Evolutionary conservation across 208 protist genomes (phyloP), one percentile per base, ranked within the genome.

Genomic region (Leptomonas pyrrhocoris): DNA sequence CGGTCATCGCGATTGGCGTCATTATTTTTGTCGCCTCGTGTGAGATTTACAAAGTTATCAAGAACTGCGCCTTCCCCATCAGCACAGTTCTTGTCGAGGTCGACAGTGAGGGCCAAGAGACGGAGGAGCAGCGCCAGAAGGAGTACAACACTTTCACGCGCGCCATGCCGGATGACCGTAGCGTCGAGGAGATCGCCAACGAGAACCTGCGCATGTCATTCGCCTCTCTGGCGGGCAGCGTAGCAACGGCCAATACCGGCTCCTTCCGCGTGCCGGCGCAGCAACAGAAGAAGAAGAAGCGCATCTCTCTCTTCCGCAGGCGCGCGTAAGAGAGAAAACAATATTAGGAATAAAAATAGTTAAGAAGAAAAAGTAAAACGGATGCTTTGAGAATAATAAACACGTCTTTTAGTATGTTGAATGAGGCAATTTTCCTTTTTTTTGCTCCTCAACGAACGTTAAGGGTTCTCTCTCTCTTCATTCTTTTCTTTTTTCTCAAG

Each of bases 191-290:
- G 25, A 93, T 95, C 45, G 88, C 85, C 19, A 82, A 89, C 66
- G 90, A 95, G 73, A 85, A 95, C 38, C 46, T 95, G 77, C 90
- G 90, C 59, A 89, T 93, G 85, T 95, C 90, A 3, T 95, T 95
- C 67, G 87, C 83, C 9, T 88, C 83, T 27, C 70, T 76, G 50
- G 87, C 87, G 0, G 85, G 82, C 18, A 88, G 74, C 57, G 80
- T 93, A n/a, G 75, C 66, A 30, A 92, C 79, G 45, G 76, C 77
- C 36, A 73, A 65, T 48, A 85, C 83, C 12, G 81, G 65, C 27
- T 90, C 81, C 23, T 90, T 90, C 73, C 80, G 77, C 43, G 67
- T 85, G 74, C 76, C 79, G 19, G 40, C 61, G 18, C 53, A 86
- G 28, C 65, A 59, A 23, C 28, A 74, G 38, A 90, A 85, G 73